phyloP scores from a whole-genome alignment of 495 filamentous ascomycete species.

The Lasiosphaeria hispida region DNA sequence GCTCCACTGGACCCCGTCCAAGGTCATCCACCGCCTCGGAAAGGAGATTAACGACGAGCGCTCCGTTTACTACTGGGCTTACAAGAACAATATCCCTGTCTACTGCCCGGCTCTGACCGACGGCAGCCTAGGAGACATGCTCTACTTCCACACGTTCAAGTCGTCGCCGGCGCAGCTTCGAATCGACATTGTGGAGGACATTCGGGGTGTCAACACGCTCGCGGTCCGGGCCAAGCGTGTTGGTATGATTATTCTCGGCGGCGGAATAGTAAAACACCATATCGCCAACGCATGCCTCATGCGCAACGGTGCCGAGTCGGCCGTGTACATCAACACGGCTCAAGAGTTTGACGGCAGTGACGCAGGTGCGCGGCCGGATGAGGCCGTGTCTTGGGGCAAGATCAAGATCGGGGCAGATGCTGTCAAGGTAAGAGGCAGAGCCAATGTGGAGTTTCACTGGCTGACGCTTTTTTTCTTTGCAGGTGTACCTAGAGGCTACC shows the following conservation, averaged over 20 bases:
- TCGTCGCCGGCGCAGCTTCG: slow-evolving; percentile 71
- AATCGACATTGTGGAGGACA: slow-evolving; percentile 87
- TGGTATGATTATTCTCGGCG: slow-evolving; percentile 93
- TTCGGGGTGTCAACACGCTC: slow-evolving; percentile 84
- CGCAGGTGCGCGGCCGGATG: slow-evolving; percentile 91
- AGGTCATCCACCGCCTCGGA: slow-evolving; percentile 80
- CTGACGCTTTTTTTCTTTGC: not conserved
- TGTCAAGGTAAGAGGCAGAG: slow-evolving; percentile 64
- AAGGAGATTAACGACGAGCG: slow-evolving; percentile 87
- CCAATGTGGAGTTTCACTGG: not conserved
- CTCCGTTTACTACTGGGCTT: slow-evolving; percentile 92
- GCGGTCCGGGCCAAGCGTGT: slow-evolving; percentile 77
- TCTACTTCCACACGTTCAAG: slow-evolving; percentile 95
- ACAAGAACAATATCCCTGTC: slow-evolving; percentile 87
- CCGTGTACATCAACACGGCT: slow-evolving; percentile 94
- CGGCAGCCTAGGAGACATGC: slow-evolving; percentile 92
- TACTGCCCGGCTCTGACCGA: slow-evolving; percentile 97
- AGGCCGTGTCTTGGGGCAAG: slow-evolving; percentile 98
- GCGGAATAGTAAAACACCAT: slow-evolving; percentile 92
- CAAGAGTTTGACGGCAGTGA: slow-evolving; percentile 98
- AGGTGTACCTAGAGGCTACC: slow-evolving; percentile 91
- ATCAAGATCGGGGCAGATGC: slow-evolving; percentile 82
- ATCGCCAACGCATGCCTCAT: slow-evolving; percentile 96
- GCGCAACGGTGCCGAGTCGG: slow-evolving; percentile 93
- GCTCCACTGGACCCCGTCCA: slow-evolving; percentile 86